Percentiles rank a stretch among this genome's conserved stretches.
Evolutionary conservation across 306 rosid species (phyloP).

Genomic region (Calophaca sinica): DNA sequence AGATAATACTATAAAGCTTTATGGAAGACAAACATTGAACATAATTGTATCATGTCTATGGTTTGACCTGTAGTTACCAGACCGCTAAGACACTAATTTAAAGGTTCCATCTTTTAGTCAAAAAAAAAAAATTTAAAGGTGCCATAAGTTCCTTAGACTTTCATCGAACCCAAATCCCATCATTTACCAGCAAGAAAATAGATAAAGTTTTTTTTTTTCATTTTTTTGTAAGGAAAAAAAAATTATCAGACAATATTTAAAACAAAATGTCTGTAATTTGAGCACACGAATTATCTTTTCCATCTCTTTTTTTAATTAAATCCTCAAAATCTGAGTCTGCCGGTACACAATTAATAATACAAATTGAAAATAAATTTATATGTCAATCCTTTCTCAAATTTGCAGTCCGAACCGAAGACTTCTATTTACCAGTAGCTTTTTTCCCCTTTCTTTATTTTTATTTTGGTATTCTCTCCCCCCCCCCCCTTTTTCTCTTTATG

Average conservation of each 20-base stretch:
- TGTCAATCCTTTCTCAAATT: slow-evolving; percentile 25
- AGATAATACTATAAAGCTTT: not conserved
- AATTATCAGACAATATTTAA: slow-evolving; percentile 8
- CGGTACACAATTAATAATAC: slow-evolving; percentile 2
- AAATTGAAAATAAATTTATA: not conserved
- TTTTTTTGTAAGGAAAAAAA: not conserved
- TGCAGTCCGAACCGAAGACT: not conserved
- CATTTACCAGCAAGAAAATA: slow-evolving; percentile 39
- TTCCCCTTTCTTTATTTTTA: too few species aligned
- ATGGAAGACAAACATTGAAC: not conserved
- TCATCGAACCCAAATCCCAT: slow-evolving; percentile 43
- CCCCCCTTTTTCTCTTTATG: too few species aligned
- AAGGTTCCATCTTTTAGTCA: too few species aligned
- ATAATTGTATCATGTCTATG: slow-evolving; percentile 15
- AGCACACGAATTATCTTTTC: not conserved
- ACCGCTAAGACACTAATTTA: slow-evolving; percentile 15
- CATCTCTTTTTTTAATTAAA: slow-evolving; percentile 12
- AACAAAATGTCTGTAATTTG: slow-evolving; percentile 1
- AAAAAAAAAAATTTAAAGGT: slow-evolving; percentile 33
- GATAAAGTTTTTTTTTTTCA: not conserved
- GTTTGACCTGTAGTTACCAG: slow-evolving; percentile 35
- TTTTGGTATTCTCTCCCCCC: too few species aligned
- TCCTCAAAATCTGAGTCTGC: slow-evolving; percentile 12
- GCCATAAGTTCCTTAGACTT: slow-evolving; percentile 32
- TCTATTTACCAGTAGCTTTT: not conserved